These are phyloP conservation scores for Pythium aphanidermatum DNA, from an alignment of 352 stramenopile genomes.

Conservation along the genomic window DNA sequence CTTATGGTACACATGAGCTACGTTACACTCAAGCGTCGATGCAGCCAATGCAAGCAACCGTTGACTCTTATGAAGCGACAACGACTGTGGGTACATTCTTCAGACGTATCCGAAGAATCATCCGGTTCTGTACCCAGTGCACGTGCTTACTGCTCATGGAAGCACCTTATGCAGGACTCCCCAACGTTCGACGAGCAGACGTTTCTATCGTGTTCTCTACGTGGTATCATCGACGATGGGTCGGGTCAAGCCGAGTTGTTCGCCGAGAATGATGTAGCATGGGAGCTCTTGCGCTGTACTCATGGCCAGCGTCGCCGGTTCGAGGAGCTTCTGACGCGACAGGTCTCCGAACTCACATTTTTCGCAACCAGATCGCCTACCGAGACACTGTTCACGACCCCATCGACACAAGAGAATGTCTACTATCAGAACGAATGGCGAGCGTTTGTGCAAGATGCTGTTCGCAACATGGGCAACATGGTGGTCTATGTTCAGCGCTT, in stretches of 20 bases:
- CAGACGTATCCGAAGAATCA: not conserved
- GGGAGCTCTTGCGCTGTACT: constrained; percentile 58
- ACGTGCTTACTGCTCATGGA: constrained; percentile 15
- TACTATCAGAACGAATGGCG: constrained; percentile 69
- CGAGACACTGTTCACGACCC: constrained; percentile 24
- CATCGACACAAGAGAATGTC: constrained; percentile 22
- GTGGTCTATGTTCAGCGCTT: constrained; percentile 60
- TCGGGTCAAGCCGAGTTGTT: constrained; percentile 74
- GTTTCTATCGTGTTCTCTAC: constrained; percentile 36
- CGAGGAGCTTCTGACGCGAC: constrained; percentile 33
- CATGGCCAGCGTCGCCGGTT: constrained; percentile 34
- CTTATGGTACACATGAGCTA: constrained; percentile 73
- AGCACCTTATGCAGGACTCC: constrained; percentile 29
- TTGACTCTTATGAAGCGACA: constrained; percentile 39
- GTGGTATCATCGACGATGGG: constrained; percentile 72
- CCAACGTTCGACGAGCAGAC: constrained; percentile 26
- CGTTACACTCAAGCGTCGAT: constrained; percentile 67
- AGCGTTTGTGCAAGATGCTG: constrained; percentile 28
- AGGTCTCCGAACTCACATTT: constrained; percentile 47
- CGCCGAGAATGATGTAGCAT: constrained; percentile 57
- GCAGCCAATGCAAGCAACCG: constrained; percentile 39
- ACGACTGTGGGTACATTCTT: constrained; percentile 33
- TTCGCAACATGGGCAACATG: constrained; percentile 23
- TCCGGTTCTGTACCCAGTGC: not conserved
- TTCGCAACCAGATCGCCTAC: constrained; percentile 31